A percentile compares a stretch with the other conserved stretches of the same genome.
Conservation (phyloP, 1,284 basidiomycete species). For the Trichosporon ovoides region DNA sequence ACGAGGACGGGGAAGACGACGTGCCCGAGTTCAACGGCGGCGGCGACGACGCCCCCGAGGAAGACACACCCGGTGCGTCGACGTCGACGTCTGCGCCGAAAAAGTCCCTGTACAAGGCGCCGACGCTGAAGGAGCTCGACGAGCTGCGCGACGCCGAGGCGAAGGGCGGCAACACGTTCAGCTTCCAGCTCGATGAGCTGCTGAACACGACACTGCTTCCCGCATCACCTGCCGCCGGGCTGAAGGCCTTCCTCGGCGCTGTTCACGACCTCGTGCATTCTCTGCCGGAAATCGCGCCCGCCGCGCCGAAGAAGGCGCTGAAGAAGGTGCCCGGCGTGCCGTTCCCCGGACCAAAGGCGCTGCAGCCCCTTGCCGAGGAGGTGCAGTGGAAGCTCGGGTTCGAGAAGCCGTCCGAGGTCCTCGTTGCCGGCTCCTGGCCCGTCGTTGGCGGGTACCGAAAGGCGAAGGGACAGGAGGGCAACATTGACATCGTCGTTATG, state of each 20-base stretch:
- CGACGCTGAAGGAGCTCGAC: slow-evolving; percentile 62
- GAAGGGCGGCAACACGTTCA: slow-evolving; percentile 39
- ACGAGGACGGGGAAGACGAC: slow-evolving; percentile 41
- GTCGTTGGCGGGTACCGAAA: slow-evolving; percentile 58
- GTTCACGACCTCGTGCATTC: slow-evolving; percentile 60
- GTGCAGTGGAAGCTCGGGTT: slow-evolving; percentile 66
- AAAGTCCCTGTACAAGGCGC: slow-evolving; percentile 48
- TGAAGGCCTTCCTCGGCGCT: slow-evolving; percentile 72
- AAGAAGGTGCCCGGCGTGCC: slow-evolving; percentile 54
- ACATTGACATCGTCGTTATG: slow-evolving; percentile 75
- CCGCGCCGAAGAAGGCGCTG: slow-evolving; percentile 61
- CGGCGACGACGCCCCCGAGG: slow-evolving; percentile 33
- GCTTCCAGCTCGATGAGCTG: slow-evolving; percentile 62
- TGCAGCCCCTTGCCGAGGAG: slow-evolving; percentile 61
- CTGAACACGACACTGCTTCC: slow-evolving; percentile 73
- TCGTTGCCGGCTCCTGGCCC: slow-evolving; percentile 52
- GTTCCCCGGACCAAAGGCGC: slow-evolving; percentile 55
- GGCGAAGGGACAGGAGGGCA: slow-evolving; percentile 55
- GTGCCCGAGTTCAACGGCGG: slow-evolving; percentile 27
- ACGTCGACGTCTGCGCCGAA: neutral
- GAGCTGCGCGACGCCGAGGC: slow-evolving; percentile 37
- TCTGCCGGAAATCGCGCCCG: slow-evolving; percentile 57
- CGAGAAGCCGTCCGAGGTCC: slow-evolving; percentile 54
- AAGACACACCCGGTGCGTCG: slow-evolving; percentile 26
- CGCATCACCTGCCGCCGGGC: slow-evolving; percentile 22